A percentile compares a stretch with the other conserved stretches of the same genome.
phyloP scores from a whole-genome alignment of 2,329 filamentous ascomycete species.

The Endothia cerciana region DNA sequence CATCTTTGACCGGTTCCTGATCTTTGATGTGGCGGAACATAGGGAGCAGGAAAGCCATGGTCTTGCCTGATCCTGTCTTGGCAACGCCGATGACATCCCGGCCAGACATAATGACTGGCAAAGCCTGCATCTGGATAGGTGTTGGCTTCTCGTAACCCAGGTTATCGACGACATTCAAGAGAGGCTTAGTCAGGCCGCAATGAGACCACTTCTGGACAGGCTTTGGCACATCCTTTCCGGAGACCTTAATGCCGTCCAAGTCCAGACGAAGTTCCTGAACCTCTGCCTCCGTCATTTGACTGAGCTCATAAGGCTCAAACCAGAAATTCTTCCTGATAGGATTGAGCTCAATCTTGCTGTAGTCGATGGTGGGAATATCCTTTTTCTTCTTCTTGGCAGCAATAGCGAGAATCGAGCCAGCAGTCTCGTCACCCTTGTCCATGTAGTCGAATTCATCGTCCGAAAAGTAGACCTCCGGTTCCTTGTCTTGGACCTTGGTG shows the following conservation, averaged over 20 bases:
- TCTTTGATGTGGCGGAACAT: slow-evolving; percentile 99
- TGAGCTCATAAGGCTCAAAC: slow-evolving; percentile 83
- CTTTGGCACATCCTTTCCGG: slow-evolving; percentile 84
- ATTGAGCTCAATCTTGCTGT: slow-evolving; percentile 82
- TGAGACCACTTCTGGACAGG: slow-evolving; percentile 97
- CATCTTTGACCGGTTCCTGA: slow-evolving; percentile 79
- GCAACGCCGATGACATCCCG: slow-evolving; percentile 95
- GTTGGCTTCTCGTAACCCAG: slow-evolving; percentile 89
- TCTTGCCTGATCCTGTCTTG: slow-evolving; percentile 98
- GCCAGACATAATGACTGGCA: slow-evolving; percentile 94
- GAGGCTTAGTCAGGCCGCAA: slow-evolving; percentile 85
- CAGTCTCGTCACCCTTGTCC: slow-evolving; percentile 51
- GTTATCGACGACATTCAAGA: slow-evolving; percentile 80
- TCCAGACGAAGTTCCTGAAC: slow-evolving; percentile 81
- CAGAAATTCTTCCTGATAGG: slow-evolving; percentile 94
- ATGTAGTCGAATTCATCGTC: slow-evolving; percentile 73
- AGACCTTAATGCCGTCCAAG: slow-evolving; percentile 93
- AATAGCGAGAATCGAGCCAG: slow-evolving; percentile 56
- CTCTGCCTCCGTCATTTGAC: slow-evolving; percentile 82
- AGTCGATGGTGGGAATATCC: slow-evolving; percentile 86
- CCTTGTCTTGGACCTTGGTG: slow-evolving; percentile 58
- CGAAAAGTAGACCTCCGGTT: slow-evolving; percentile 85
- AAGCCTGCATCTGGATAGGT: slow-evolving; percentile 91
- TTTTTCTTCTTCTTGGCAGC: slow-evolving; percentile 83
- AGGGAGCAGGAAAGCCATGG: slow-evolving; percentile 89